phyloP scores from a whole-genome alignment of 164 flowering plant genomes.

The Stephania yunnanensis region DNA sequence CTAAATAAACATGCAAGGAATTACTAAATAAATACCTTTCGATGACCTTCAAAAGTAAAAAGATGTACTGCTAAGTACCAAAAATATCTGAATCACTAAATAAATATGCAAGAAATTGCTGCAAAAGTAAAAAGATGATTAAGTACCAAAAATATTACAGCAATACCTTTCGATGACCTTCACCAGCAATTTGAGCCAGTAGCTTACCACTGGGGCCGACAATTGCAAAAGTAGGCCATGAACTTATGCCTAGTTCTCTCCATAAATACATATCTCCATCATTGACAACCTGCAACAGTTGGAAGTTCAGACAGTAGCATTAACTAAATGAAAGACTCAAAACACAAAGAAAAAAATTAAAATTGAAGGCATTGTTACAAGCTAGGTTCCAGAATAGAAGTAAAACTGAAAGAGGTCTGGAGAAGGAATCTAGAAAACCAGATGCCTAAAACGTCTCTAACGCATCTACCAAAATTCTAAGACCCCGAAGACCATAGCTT shows the following conservation, averaged over 20 bases:
- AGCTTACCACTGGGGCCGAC: conserved; percentile 80
- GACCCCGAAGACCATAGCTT: not conserved
- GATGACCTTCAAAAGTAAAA: too few species aligned
- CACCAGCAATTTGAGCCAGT: conserved; percentile 84
- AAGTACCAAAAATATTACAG: not conserved
- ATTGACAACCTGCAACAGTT: conserved; percentile 66
- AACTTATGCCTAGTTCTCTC: conserved; percentile 84
- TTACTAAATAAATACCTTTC: not conserved
- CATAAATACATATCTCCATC: conserved; percentile 94
- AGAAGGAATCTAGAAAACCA: not conserved
- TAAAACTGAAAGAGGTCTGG: not conserved
- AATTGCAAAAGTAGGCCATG: conserved; percentile 96
- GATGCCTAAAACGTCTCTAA: not conserved
- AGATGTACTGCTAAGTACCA: not conserved
- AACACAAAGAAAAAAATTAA: too few species aligned
- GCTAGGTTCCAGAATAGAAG: not conserved
- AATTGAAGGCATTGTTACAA: not conserved
- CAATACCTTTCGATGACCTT: conserved; percentile 82
- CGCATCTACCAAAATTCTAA: not conserved
- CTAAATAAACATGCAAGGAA: not conserved
- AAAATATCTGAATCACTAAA: conserved; percentile 4
- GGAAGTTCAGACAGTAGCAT: not conserved
- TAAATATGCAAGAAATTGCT: too few species aligned
- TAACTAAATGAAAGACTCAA: not conserved
- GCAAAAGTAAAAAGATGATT: too few species aligned